These are phyloP conservation scores for Tephrocybe rancida DNA, from an alignment of 768 basidiomycete genomes.

Conservation along the genomic window DNA sequence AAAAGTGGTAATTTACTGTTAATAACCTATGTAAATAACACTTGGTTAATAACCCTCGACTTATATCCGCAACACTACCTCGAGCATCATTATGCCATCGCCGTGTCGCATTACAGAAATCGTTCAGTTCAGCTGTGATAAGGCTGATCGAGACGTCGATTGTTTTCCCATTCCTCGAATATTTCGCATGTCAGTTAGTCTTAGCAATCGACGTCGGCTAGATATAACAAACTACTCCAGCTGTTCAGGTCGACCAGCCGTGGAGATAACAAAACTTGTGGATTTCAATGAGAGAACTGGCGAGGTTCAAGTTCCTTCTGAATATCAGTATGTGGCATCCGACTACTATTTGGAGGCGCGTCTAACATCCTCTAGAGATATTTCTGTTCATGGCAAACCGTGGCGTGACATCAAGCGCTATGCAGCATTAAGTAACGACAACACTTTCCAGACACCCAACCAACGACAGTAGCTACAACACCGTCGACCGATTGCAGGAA, in stretches of 20 bases:
- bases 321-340: constrained; percentile 37
- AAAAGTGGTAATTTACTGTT: too few relatives aligned
- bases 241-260: constrained; percentile 63
- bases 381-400: constrained; percentile 22
- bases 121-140: constrained; percentile 67
- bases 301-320: constrained; percentile 51
- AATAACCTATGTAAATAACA: too few relatives aligned
- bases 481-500: too few relatives aligned
- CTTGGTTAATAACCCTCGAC: too few relatives aligned
- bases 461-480: too few relatives aligned
- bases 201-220: not conserved
- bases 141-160: constrained; percentile 39
- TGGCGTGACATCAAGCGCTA: constrained; percentile 22
- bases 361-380: constrained; percentile 21
- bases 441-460: not conserved
- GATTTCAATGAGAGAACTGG: constrained; percentile 48
- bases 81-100: not conserved
- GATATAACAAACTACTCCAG: constrained; percentile 35
- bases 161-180: constrained; percentile 80
- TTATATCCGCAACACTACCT: too few relatives aligned
- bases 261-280: constrained; percentile 69
- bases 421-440: not conserved
- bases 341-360: not conserved
- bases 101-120: constrained; percentile 69
- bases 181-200: constrained; percentile 61